These are phyloP conservation scores for Naematelia encephala DNA, from an alignment of 768 basidiomycete species.

Conservation along the genomic window DNA sequence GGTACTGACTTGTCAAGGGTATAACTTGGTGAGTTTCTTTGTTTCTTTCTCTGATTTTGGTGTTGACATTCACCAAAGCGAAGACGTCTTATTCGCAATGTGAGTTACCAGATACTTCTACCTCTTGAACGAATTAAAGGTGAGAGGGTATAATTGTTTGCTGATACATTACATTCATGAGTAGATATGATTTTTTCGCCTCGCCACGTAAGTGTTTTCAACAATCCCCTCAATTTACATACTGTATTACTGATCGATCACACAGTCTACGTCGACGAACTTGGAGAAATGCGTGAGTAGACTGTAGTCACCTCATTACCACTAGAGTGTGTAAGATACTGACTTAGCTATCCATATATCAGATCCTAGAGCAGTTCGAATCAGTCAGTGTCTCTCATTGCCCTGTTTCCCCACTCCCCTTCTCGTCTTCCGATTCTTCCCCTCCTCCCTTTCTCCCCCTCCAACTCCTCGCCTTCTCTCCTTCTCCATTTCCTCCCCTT, in stretches of 20 bases:
- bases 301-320: not conserved
- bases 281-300: constrained; percentile 48
- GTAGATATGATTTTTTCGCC: constrained; percentile 50
- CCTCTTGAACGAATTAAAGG: no score
- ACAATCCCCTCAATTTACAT: not conserved
- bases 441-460: no score
- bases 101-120: no score
- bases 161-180: no score
- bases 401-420: no score
- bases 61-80: constrained; percentile 14
- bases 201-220: constrained; percentile 38
- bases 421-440: no score
- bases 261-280: constrained; percentile 49
- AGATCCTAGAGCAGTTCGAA: constrained; percentile 44
- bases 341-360: not conserved
- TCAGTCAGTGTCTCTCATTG: no score
- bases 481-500: no score
- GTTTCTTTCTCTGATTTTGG: not conserved
- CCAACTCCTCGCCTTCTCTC: no score
- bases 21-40: constrained; percentile 48
- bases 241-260: constrained; percentile 1
- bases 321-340: not conserved
- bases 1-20: no score
- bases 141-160: no score
- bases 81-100: constrained; percentile 50